Base-by-base conservation (phyloP, 495 filamentous ascomycete genomes). In the Cercophora scortea region DNA sequence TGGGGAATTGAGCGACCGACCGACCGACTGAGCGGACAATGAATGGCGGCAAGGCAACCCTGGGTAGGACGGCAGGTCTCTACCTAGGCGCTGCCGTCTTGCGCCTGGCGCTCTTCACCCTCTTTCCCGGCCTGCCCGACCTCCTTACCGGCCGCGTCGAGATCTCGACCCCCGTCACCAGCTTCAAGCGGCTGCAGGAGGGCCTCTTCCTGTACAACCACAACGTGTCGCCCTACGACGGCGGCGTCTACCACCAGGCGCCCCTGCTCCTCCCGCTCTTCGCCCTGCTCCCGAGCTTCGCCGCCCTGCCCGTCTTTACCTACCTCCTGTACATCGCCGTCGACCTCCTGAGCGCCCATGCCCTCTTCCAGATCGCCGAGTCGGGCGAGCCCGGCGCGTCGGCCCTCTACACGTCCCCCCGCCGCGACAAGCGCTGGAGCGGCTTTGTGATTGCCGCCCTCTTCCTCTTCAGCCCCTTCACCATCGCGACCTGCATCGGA, bases 161-260 rank as follows among this genome's bases (percentile, higher is more conserved):
- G 77, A 84, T 98, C 53, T 96, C 93, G 25, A 98, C 93, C 3
- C 90, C 93, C 15, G 87, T 97, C 25, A 96, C 87, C 52, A 96
- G 93, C 79, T 98, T 95, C 80, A 98, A 96, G 74, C 82, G 94
- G 81, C 71, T 98, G 47, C 90, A 96, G 71, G 93, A 98, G 73
- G 93, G 93, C 32, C 75, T 98, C 44, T 97, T 95, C 63, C 82
- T 98, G 4, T 96, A 97, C 62, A 91, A 85, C 49, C 89, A 91
- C 61, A 93, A 95, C 77, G 88, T 96, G 25, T 96, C 90, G 46
- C 93, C 93, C 0, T 98, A 97, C 69, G 91, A 98, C 68, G 93
- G 93, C 51, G 93, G 93, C 53, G 89, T 97, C 66, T 98, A 89
- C 70, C 90, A 98, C 73, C 93, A 98, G 82, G 93, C 93, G 25